Evolutionary conservation across 2,329 filamentous ascomycete genomes (phyloP), one percentile per base, ranked within the genome.

Genomic region (Trichoderma atrobrunneum): DNA sequence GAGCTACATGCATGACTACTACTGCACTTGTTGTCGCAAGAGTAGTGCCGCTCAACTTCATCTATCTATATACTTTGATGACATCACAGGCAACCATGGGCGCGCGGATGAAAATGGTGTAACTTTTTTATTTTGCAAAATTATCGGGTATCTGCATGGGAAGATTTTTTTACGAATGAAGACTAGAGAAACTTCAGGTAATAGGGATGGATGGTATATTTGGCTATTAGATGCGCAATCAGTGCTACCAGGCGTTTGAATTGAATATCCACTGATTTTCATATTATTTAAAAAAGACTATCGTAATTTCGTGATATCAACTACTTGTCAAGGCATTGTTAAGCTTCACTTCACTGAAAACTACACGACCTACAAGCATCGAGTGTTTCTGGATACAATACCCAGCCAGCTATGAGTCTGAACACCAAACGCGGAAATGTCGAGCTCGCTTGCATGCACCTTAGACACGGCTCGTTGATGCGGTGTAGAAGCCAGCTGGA

Each of bases 1-100:
- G 78, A 77, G 72, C 26, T 2, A 57, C 7, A 30, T 14, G 12
- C 7, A 18, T 12, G 30, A 39, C 21, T 26, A 24, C 5, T 43
- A 7, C 5, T 56, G 34, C 16, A 24, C 34, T 16, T 36, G 34
- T 39, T 7, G 7, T 16, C 36, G n/a, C 59, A 24, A 16, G 12
- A 6, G n/a, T 18, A 11, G 3, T 48, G 16, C 24, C 5, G 6
- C 54, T 32, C 14, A 34, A 11, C 16, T 24, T 48, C 21, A n/a
- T 63, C 24, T 43, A 43, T 26, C 11, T 5, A 5, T 30, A 5
- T 36, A 43, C 16, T 30, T 32, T 26, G 56, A 3, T 26, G 36
- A 28, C 8, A 32, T 64, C 18, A 36, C 18, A 8, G 30, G 14
- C 18, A n/a, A 12, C 24, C 30, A 66, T 66, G 12, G 63, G 12